phyloP scores from a whole-genome alignment of 805 yeast species.

The Soucietia sequanensis region DNA sequence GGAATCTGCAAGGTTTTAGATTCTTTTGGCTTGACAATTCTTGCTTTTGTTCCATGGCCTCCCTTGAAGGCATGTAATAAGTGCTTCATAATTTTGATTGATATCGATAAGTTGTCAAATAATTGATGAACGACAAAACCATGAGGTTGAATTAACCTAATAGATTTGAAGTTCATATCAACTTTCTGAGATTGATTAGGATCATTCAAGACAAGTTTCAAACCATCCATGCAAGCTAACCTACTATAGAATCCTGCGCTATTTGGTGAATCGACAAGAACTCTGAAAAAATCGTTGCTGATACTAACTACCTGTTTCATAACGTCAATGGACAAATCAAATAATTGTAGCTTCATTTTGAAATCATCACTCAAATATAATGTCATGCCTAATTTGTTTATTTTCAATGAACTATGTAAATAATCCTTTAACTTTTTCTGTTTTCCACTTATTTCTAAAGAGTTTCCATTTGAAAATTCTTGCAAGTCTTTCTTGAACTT shows the following conservation, averaged over 20 bases:
- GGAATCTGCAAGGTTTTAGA: constrained; percentile 29
- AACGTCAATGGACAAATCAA: constrained; percentile 12
- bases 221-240: constrained; percentile 40
- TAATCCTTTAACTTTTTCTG: constrained; percentile 7
- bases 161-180: constrained; percentile 20
- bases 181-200: constrained; percentile 14
- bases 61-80: constrained; percentile 24
- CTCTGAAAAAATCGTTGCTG: constrained; percentile 29
- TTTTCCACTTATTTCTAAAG: constrained; percentile 1
- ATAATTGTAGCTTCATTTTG: constrained; percentile 46
- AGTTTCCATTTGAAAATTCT: constrained; percentile 5
- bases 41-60: constrained; percentile 8
- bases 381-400: constrained; percentile 21
- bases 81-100: constrained; percentile 33
- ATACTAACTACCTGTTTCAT: constrained; percentile 10
- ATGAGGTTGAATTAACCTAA: constrained; percentile 38
- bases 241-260: constrained; percentile 49
- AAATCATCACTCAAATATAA: constrained; percentile 48
- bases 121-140: constrained; percentile 34
- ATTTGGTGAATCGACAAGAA: constrained; percentile 54
- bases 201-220: constrained; percentile 11
- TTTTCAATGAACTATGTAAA: constrained; percentile 10
- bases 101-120: constrained; percentile 37
- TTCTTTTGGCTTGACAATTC: constrained; percentile 28
- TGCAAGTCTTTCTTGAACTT: constrained; percentile 22